Evolutionary conservation across 495 filamentous ascomycete species (phyloP), one percentile per base, ranked within the genome.

Genomic region (Daldinia bambusicola): DNA sequence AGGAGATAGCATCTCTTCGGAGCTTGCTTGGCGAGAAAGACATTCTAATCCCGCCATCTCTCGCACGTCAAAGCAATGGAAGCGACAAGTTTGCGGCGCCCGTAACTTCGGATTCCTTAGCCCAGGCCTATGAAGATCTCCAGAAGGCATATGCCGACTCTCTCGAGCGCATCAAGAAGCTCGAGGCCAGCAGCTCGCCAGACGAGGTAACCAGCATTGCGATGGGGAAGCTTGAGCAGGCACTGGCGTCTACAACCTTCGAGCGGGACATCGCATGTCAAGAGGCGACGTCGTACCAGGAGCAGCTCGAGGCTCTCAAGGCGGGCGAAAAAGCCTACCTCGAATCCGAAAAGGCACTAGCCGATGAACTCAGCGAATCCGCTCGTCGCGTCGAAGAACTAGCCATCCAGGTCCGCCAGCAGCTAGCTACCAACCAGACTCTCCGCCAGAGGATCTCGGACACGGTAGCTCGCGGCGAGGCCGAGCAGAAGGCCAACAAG

Each of bases 11-110:
- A 34, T 92, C 91, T 30, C 81, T 99, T 34, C 89, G 94, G 26
- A 86, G 80, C 26, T 84, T 99, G 22, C 87, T 99, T 16, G 84
- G 92, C 74, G 94, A 97, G 78, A 93, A 94, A 71, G 95, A 97
- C 76, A 94, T 94, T 57, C 80, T 90, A 20, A 85, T 92, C 30
- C 89, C 89, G 7, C 84, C 84, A 37, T 77, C 81, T 13, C 79
- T 87, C 12, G 83, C 84, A 4, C 83, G 88, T 36, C 82, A 82
- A 1, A 82, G 81, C 62, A 80, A 61, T 69, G 67, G 65, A 51
- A 73, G 74, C 61, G 72, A 69, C 37, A 74, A 72, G 64, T 69
- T 76, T 58, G 61, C 71, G 22, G 60, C 61, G 0, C 79, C 80
- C 13, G 82, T 85, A 14, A 90, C 89, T 9, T 94, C 93, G 0